Evolutionary conservation across 352 stramenopile species (phyloP), one percentile per base, ranked within the genome.

Genomic region (Pythium dissimile): DNA sequence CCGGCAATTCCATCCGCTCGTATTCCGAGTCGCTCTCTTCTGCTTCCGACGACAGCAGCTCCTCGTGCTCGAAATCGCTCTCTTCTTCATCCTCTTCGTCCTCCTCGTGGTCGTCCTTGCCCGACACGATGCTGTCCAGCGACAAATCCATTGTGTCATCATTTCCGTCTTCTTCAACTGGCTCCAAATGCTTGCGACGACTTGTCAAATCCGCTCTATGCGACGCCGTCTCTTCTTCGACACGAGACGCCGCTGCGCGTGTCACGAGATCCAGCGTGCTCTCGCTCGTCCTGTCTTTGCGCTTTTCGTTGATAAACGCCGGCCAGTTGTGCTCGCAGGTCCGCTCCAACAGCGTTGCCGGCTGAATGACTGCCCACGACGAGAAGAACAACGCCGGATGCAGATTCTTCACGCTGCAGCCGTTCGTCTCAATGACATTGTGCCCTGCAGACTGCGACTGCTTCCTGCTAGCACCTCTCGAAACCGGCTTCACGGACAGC

Each of bases 311-410:
- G 45, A 92, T 84, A 31, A 89, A 89, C 2, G 79, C 72, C 5
- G 85, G 85, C 76, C 81, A 92, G 45, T 94, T 94, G 60, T 94
- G 85, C 30, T 86, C 71, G 32, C 85, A 94, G 2, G 85, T 94
- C n/a, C 56, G 63, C 23, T 75, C 69, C 5, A 94, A 62, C 1
- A 94, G 66, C 2, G 59, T 75, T 9, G 67, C 69, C 5, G 85
- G 85, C 28, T 71, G 82, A 26, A 89, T 84, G 26, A 92, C 71
- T 0, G 85, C 85, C 85, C 85, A 94, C 8, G 80, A 89, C 18
- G 85, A 86, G 64, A 90, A 94, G 64, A 94, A 94, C 7, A 94
- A 67, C 27, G 83, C 77, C 5, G 85, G 85, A 21, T 94, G 85
- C 20, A 94, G 52, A 32, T 88, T 80, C 51, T 92, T 92, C 2